phyloP scores from a whole-genome alignment of 257 asterid genomes.

The Dorcoceras hygrometricum region DNA sequence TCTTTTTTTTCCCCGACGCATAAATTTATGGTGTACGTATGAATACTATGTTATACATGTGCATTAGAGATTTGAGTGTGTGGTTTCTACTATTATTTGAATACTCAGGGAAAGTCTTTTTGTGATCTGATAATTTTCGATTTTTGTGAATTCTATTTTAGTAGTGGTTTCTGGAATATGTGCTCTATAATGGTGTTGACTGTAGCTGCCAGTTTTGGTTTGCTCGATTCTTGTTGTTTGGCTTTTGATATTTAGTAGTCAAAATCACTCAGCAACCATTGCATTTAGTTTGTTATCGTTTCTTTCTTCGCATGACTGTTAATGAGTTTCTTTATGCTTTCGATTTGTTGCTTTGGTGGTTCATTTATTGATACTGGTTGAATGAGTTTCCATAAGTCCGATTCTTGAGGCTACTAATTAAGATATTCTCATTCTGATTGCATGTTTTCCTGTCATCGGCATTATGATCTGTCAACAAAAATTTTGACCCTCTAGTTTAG shows the following conservation, averaged over 20 bases:
- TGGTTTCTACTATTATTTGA: not conserved
- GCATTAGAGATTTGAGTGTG: not conserved
- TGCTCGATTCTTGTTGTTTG: not conserved
- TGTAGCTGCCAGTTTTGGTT: not conserved
- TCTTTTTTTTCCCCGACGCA: not conserved
- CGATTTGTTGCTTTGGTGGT: slow-evolving; percentile 1
- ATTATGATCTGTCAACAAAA: not conserved
- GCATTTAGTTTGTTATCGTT: not conserved
- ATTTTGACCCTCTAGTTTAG: not conserved
- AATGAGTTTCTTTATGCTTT: not conserved
- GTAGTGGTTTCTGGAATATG: not conserved
- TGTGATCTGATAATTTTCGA: not conserved
- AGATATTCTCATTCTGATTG: not conserved
- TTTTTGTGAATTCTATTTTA: not conserved
- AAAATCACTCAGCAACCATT: not conserved
- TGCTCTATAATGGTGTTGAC: not conserved
- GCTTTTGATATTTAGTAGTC: not conserved
- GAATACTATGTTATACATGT: not conserved
- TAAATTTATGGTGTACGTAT: not conserved
- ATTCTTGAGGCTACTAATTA: not conserved
- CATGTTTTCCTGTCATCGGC: not conserved
- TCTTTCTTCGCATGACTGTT: not conserved
- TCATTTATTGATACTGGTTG: slow-evolving; percentile 8
- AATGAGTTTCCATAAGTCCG: not conserved
- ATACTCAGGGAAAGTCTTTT: not conserved